Evolutionary conservation across 441 rosid species (phyloP), one percentile per base, ranked within the genome.

Genomic region (Adansonia madagascariensis): DNA sequence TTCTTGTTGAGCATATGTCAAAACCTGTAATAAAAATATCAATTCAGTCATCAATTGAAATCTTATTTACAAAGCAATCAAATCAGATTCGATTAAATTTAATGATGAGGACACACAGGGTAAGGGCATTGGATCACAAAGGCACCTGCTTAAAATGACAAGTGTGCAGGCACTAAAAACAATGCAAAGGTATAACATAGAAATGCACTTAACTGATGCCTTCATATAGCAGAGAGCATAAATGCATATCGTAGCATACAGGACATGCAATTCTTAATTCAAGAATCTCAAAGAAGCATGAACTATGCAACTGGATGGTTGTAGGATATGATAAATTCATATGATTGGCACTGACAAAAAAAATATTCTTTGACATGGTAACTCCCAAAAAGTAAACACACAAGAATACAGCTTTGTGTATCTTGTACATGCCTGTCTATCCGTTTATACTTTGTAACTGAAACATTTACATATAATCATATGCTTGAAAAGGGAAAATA

Each of bases 1-100:
- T 59, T 97, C 87, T 79, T 91, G 97, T 71, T 92, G 97, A 41
- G 95, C 94, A 89, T 87, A 94, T 49, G 97, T 89, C 80, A 92
- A 87, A 62, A 92, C 88, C 98, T 94, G 83, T 52, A 35, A 77
- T 64, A 55, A 44, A 47, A 71, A 82, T 76, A 31, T 35, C 2
- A 43, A 59, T 22, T 53, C 68, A 59, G 43, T 27, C 41, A 78
- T 46, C 50, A 75, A 63, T 31, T n/a, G 24, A 57, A 20, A 63
- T 59, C 53, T 46, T 31, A 73, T 66, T 64, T 57, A 7, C 12
- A 11, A 43, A 56, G 41, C 57, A 73, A 24, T 39, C 39, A 20
- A 56, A 56, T 41, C 17, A 62, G 71, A 75, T 47, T 6, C 17
- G 12, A 11, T 47, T 27, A 63, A 35, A 50, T 12, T 50, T 7